Conservation (phyloP, 352 stramenopile species). For the Pilasporangium apinafurcum region DNA sequence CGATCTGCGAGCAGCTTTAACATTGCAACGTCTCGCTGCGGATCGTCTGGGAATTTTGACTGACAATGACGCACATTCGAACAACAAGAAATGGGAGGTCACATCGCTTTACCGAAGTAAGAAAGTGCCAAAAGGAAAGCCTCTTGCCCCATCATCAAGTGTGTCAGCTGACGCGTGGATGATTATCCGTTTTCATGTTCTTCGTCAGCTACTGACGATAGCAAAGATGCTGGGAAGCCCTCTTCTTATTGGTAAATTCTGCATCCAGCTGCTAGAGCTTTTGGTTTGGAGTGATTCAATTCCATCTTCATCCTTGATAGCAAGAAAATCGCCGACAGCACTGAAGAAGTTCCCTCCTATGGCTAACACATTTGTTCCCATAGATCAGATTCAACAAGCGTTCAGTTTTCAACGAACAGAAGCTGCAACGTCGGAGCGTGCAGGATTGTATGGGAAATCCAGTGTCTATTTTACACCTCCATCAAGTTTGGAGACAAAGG, state of each 20-base stretch:
- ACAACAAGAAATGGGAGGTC: constrained; percentile 27
- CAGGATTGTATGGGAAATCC: constrained; percentile 41
- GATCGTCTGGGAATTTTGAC: constrained; percentile 43
- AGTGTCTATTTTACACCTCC: constrained; percentile 59
- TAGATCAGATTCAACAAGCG: constrained; percentile 33
- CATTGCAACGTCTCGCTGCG: constrained; percentile 47
- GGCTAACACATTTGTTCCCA: background rate
- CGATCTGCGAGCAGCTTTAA: constrained; percentile 52
- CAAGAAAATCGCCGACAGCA: constrained; percentile 2
- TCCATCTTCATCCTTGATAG: background rate
- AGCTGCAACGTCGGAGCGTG: constrained; percentile 1
- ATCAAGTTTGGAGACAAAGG: constrained; percentile 55
- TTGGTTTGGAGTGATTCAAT: constrained; percentile 57
- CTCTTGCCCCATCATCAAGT: background rate
- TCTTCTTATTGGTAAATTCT: constrained; percentile 44
- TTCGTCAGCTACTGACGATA: constrained; percentile 67
- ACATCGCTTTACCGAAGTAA: constrained; percentile 30
- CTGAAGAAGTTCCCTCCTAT: no score
- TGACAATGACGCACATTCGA: background rate
- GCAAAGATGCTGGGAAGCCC: constrained; percentile 48
- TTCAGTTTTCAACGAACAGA: constrained; percentile 16
- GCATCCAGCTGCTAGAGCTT: constrained; percentile 59
- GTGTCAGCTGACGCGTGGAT: constrained; percentile 48
- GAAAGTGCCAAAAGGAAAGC: constrained; percentile 6
- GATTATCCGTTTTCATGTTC: constrained; percentile 64